Evolutionary conservation across 23 red algal species (phyloP), one percentile per base, ranked within the genome.

Genomic region (Chondrus crispus): DNA sequence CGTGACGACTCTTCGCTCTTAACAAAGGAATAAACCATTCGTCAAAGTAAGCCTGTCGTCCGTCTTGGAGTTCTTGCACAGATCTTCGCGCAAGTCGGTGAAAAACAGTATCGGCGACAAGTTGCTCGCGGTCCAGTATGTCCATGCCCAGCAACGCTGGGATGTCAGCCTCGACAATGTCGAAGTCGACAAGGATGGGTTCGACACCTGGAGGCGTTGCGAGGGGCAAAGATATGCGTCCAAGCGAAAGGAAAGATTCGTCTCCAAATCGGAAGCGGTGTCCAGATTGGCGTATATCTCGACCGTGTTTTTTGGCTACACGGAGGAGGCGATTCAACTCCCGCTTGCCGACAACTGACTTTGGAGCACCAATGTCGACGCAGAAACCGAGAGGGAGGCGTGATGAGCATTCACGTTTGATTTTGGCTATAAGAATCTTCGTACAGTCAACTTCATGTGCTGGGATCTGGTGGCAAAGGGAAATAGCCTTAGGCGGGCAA

Each of bases 251-350:
- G 24, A 11, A 58, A 19, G 46, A 33, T 28, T n/a, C 40, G 50
- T 83, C 78, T 57, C 24, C 78, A 83, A 83, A 68, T 24, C 78
- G 78, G 40, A 83, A 83, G 26, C 78, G 52, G 32, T 60, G 24
- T 58, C 30, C 10, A 58, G 78, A 83, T 10, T 41, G 78, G 20
- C n/a, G 51, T 32, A 83, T 54, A 41, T 38, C 20, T 0, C 12
- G 26, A 26, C 71, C 29, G 19, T 76, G 71, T n/a, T 10, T 76
- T 76, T 57, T 22, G 16, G 22, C 52, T 14, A 57, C 22, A 57
- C 52, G 14, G 16, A 57, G 52, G 52, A 16, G 16, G 52, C 71
- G 26, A 24, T 48, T 42, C 32, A 1, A 22, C 19, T 77, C 71
- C 26, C 28, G 24, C n/a, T 24, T 26, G 1, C 71, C 1, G 43